Conservation (phyloP, 176 grass and related monocot species). For the Dendrocalamus sinicus region DNA sequence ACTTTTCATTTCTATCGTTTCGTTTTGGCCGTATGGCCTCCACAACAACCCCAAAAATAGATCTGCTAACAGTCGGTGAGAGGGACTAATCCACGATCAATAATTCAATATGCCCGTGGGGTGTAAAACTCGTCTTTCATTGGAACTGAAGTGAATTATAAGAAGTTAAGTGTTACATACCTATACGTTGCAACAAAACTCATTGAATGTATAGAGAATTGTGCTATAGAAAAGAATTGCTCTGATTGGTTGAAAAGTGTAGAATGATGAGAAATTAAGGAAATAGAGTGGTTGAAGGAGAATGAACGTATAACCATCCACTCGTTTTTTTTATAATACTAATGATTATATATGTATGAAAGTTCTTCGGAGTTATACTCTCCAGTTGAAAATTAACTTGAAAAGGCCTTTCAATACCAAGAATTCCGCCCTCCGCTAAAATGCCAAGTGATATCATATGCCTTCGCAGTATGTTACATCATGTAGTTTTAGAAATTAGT, state of each 20-base stretch:
- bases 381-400: neutral
- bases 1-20: neutral
- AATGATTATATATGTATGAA: neutral
- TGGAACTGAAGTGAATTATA: neutral
- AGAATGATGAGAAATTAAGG: too few relatives aligned
- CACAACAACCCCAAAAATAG: neutral
- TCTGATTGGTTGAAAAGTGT: too few relatives aligned
- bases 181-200: too few relatives aligned
- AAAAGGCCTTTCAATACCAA: neutral
- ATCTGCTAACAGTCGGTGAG: neutral
- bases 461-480: neutral
- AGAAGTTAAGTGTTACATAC: neutral
- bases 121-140: neutral
- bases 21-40: neutral
- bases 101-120: too few relatives aligned
- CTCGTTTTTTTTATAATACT: too few relatives aligned
- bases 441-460: slow-evolving; percentile 13
- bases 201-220: too few relatives aligned
- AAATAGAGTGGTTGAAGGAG: too few relatives aligned
- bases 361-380: neutral
- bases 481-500: neutral
- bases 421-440: neutral
- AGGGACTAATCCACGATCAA: neutral
- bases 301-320: too few relatives aligned
- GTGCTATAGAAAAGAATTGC: too few relatives aligned